Evolutionary conservation across 768 basidiomycete species (phyloP).

Genomic region (Kwoniella mangroviensis): DNA sequence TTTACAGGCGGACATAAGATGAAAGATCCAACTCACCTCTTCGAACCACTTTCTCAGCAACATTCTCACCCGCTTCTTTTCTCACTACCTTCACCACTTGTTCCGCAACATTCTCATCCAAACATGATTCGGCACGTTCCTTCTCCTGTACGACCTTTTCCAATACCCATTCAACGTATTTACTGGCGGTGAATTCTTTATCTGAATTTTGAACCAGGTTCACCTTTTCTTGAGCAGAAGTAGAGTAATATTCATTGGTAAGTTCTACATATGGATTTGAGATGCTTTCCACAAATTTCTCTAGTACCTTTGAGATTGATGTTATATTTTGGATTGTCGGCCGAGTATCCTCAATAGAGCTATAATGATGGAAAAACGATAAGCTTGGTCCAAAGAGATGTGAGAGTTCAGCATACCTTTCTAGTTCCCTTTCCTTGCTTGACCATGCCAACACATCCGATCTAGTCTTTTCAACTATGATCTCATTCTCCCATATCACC

Average conservation of each 20-base stretch:
- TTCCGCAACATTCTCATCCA: constrained; percentile 29
- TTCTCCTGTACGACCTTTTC: constrained; percentile 45
- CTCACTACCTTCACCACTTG: constrained; percentile 34
- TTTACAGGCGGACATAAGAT: neutral
- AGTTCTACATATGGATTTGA: constrained; percentile 31
- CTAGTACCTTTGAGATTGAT: constrained; percentile 25
- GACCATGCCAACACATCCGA: constrained; percentile 45
- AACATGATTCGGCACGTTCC: constrained; percentile 30
- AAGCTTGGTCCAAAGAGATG: too few relatives aligned
- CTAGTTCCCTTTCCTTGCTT: constrained; percentile 29
- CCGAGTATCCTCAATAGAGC: constrained; percentile 16
- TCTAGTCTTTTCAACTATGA: constrained; percentile 39
- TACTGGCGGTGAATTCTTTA: constrained; percentile 26
- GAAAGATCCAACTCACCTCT: constrained; percentile 32
- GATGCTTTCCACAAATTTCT: constrained; percentile 19
- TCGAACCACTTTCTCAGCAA: constrained; percentile 31
- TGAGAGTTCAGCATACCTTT: constrained; percentile 15
- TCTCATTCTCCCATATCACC: constrained; percentile 46
- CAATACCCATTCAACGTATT: constrained; percentile 48
- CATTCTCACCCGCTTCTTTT: constrained; percentile 28
- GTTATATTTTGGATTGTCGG: constrained; percentile 27
- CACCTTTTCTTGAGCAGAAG: neutral
- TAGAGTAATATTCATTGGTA: constrained; percentile 22
- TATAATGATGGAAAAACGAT: neutral
- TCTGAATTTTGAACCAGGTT: neutral